Evolutionary conservation across 2,329 filamentous ascomycete genomes (phyloP).

Genomic region (Colletotrichum trifolii): DNA sequence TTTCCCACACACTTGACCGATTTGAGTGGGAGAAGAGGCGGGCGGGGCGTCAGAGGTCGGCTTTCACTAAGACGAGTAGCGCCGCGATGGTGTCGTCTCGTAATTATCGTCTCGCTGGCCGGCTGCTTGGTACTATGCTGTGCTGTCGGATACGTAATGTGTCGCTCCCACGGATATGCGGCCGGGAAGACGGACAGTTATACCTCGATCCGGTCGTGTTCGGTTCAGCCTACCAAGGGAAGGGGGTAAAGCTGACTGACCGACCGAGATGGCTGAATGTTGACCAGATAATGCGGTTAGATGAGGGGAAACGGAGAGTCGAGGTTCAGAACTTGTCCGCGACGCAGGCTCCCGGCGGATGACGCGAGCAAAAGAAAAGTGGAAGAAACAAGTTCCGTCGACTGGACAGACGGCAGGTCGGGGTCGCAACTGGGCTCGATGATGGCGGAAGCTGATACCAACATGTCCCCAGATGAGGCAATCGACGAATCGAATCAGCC

Average conservation of each 20-base stretch:
- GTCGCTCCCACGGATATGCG: conserved; percentile 1
- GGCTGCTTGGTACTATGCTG: not conserved
- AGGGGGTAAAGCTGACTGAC: too few species aligned
- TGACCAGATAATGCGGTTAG: too few species aligned
- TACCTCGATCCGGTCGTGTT: too few species aligned
- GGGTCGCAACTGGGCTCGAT: conserved; percentile 21
- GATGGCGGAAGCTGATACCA: conserved; percentile 35
- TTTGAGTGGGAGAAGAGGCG: conserved; percentile 10
- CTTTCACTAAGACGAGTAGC: conserved; percentile 15
- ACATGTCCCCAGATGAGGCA: conserved; percentile 29
- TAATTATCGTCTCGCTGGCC: too few species aligned
- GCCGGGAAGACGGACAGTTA: not conserved
- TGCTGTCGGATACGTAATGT: not conserved
- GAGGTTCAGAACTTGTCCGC: too few species aligned
- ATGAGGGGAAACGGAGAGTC: too few species aligned
- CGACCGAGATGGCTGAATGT: too few species aligned
- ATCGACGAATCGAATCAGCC: conserved; percentile 23
- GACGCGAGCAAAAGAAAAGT: conserved; percentile 1
- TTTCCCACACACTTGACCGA: too few species aligned
- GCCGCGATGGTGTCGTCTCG: conserved; percentile 11
- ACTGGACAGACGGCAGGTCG: not conserved
- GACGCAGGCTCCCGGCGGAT: not conserved
- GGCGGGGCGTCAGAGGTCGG: conserved; percentile 10
- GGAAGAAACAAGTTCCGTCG: not conserved
- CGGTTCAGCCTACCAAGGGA: too few species aligned